phyloP scores from a whole-genome alignment of 495 filamentous ascomycete species.

The Clohesyomyces aquaticus region DNA sequence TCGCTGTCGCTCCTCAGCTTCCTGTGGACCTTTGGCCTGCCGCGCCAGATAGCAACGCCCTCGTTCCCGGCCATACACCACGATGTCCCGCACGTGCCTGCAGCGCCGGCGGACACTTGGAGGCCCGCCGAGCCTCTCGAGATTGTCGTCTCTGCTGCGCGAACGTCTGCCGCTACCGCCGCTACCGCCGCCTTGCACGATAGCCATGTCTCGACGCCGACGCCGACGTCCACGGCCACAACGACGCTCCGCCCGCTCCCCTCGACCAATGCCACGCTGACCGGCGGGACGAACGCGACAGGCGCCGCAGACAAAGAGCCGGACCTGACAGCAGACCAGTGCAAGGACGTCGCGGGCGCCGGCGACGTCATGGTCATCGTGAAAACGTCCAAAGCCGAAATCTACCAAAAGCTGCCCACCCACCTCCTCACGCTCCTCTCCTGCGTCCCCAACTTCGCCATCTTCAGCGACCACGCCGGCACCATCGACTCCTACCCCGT shows the following conservation, averaged over 20 bases:
- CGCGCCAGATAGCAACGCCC: slow-evolving; percentile 14
- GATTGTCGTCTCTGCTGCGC: too few relatives aligned
- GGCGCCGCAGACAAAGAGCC: neutral
- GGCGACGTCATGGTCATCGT: slow-evolving; percentile 45
- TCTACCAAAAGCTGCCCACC: slow-evolving; percentile 43
- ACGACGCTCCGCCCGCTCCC: too few relatives aligned
- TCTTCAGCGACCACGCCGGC: slow-evolving; percentile 61
- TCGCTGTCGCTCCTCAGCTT: slow-evolving; percentile 27
- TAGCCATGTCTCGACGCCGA: too few relatives aligned
- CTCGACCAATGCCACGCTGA: too few relatives aligned
- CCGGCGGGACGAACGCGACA: neutral
- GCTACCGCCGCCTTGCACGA: too few relatives aligned
- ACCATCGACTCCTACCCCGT: slow-evolving; percentile 53
- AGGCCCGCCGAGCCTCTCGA: too few relatives aligned
- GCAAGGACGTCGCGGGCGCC: slow-evolving; percentile 34
- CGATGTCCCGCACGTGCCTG: neutral
- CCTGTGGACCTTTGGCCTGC: slow-evolving; percentile 36
- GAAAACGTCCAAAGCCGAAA: slow-evolving; percentile 47
- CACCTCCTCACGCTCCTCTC: slow-evolving; percentile 58
- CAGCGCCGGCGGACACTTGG: too few relatives aligned
- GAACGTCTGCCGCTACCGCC: too few relatives aligned
- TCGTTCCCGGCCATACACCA: slow-evolving; percentile 16
- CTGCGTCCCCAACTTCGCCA: slow-evolving; percentile 58
- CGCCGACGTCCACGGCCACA: too few relatives aligned
- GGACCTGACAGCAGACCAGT: neutral